A percentile compares a stretch with the other conserved stretches of the same genome.
These are phyloP conservation scores for Exophiala sideris DNA, from an alignment of 2,329 filamentous ascomycete species.

Conservation along the genomic window DNA sequence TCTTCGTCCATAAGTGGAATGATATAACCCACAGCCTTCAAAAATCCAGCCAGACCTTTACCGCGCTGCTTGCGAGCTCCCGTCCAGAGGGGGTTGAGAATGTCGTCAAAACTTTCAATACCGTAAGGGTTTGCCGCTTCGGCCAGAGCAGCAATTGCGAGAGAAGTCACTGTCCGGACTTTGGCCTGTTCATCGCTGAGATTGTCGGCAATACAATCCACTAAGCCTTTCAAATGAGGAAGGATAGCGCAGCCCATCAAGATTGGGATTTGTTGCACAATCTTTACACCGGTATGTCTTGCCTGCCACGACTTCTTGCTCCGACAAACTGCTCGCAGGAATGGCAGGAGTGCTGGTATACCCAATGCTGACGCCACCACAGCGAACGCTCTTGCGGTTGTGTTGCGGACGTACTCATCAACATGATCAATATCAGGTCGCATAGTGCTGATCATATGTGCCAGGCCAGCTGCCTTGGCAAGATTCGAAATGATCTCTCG, in stretches of 20 bases:
- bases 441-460: constrained; percentile 99
- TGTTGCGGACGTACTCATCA: constrained; percentile 97
- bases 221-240: constrained; percentile 89
- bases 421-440: constrained; percentile 97
- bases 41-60: constrained; percentile 89
- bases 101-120: constrained; percentile 98
- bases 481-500: constrained; percentile 98
- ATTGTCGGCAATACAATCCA: constrained; percentile 94
- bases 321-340: constrained; percentile 90
- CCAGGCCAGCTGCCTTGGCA: constrained; percentile 90
- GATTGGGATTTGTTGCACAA: constrained; percentile 97
- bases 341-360: constrained; percentile 90
- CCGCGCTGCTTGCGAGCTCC: constrained; percentile 93
- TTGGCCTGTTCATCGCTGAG: constrained; percentile 97
- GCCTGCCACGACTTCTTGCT: constrained; percentile 99
- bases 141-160: constrained; percentile 90
- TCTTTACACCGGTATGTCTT: constrained; percentile 96
- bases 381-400: constrained; percentile 92
- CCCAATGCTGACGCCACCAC: constrained; percentile 95
- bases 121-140: constrained; percentile 97
- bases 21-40: constrained; percentile 97
- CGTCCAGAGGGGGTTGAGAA: constrained; percentile 95
- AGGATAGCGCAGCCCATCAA: constrained; percentile 97
- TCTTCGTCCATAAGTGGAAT: constrained; percentile 99
- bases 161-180: constrained; percentile 89